phyloP scores from a whole-genome alignment of 2,329 filamentous ascomycete genomes.

The Paraconiothyrium brasiliense region DNA sequence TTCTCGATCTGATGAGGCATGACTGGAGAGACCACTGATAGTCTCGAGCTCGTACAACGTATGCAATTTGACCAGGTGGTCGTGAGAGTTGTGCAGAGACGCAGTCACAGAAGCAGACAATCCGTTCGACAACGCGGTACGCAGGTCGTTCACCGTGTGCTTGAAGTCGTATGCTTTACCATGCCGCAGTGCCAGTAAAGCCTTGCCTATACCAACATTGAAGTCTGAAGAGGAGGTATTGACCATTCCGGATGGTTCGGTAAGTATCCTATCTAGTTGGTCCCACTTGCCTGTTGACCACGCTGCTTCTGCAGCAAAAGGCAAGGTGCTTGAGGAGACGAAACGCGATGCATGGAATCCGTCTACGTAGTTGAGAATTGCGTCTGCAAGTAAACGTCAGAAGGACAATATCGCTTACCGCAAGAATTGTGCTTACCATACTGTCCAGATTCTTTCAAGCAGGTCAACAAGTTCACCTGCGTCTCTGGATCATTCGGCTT shows the following conservation, averaged over 20 bases:
- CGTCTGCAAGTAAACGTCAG: slow-evolving; percentile 63
- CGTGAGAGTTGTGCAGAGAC: slow-evolving; percentile 85
- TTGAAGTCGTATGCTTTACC: slow-evolving; percentile 63
- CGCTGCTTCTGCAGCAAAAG: slow-evolving; percentile 88
- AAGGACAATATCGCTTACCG: slow-evolving; percentile 22
- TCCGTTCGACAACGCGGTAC: slow-evolving; percentile 74
- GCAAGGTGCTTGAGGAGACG: slow-evolving; percentile 65
- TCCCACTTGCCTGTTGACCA: slow-evolving; percentile 90
- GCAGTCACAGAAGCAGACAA: slow-evolving; percentile 80
- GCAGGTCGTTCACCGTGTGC: slow-evolving; percentile 69
- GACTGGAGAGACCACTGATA: slow-evolving; percentile 63
- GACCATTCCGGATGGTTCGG: slow-evolving; percentile 55
- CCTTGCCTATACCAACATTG: slow-evolving; percentile 79
- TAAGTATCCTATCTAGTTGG: slow-evolving; percentile 71
- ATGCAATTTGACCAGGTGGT: slow-evolving; percentile 85
- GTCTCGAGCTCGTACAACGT: slow-evolving; percentile 87
- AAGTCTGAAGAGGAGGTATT: slow-evolving; percentile 68
- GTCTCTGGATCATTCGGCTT: slow-evolving; percentile 78
- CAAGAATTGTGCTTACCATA: slow-evolving; percentile 68
- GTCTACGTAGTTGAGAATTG: slow-evolving; percentile 86
- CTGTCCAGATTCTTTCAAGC: slow-evolving; percentile 94
- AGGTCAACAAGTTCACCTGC: slow-evolving; percentile 84
- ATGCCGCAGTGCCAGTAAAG: slow-evolving; percentile 68
- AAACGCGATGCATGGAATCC: slow-evolving; percentile 65
- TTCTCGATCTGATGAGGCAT: slow-evolving; percentile 45